A percentile compares a stretch with the other conserved stretches of the same genome.
phyloP scores from a whole-genome alignment of 2,329 filamentous ascomycete species.

The Colletotrichum aenigma region DNA sequence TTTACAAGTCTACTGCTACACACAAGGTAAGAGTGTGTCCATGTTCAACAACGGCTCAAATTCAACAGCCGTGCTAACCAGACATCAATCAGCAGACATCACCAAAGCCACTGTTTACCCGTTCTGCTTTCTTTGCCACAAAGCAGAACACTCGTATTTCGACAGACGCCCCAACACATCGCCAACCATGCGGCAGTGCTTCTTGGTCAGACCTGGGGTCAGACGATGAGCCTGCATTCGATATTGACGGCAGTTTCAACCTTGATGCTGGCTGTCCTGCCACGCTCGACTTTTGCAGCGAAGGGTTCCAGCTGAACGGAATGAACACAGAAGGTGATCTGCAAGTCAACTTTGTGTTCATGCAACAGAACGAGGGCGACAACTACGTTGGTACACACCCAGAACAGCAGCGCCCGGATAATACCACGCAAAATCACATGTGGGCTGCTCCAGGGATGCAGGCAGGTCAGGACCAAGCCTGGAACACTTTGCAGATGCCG shows the following conservation, averaged over 20 bases:
- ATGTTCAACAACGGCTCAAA: neutral
- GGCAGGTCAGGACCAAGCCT: neutral
- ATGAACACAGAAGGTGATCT: neutral
- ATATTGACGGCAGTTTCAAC: neutral
- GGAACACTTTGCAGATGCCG: conserved; percentile 10
- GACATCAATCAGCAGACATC: neutral
- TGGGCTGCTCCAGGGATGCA: conserved; percentile 3
- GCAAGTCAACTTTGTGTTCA: conserved; percentile 16
- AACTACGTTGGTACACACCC: neutral
- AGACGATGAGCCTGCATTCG: neutral
- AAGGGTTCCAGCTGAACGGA: neutral
- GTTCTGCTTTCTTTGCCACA: conserved; percentile 6
- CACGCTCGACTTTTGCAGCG: neutral
- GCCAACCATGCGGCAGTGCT: neutral
- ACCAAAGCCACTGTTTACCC: neutral
- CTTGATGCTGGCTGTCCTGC: neutral
- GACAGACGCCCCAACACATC: neutral
- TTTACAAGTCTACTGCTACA: conserved; percentile 9
- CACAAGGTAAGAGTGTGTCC: neutral
- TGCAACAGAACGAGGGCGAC: neutral
- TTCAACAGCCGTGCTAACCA: neutral
- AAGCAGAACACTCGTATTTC: neutral
- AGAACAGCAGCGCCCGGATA: conserved; percentile 4
- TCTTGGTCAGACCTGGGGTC: conserved; percentile 10
- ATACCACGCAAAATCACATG: neutral